Evolutionary conservation across 2,329 filamentous ascomycete genomes (phyloP), one percentile per base, ranked within the genome.

Genomic region (Grosmannia clavigera): DNA sequence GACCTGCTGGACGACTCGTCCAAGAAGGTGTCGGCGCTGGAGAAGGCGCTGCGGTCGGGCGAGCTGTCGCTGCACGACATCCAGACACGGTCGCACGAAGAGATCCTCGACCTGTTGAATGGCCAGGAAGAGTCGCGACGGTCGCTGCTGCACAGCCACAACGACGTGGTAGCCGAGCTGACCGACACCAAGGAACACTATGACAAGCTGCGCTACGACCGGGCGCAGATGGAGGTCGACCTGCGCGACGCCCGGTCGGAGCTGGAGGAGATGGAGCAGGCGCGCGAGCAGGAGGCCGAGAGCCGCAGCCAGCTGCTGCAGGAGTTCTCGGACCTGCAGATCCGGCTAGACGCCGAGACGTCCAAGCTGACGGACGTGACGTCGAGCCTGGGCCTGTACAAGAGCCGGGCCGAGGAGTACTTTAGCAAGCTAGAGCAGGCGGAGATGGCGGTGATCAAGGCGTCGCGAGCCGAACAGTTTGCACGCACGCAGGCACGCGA

Each of bases 391-490:
- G 86, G 84, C 62, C 76, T 96, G 63, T 99, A 97, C 79, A 96
- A 95, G 80, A 85, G 83, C 64, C 85, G 92, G 52, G 88, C 92
- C 4, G 91, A 97, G 69, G 92, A 97, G 70, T 97, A 99, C 73
- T 99, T 96, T 74, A 88, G 85, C 76, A 96, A 96, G 74, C 83
- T 99, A 25, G 92, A 99, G 72, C 92, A 97, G 70, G 94, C 94
- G 19, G 92, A 99, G 72, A 95, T 97, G 65, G 86, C 92, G 0
- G 92, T 97, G 22, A 81, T 99, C 64, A 96, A 96, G 72, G 92
- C 92, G 19, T 87, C 82, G 62, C 84, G 92, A 29, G 92, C 94
- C 0, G 92, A 97, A 73, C 90, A 96, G 67, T 96, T 97, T 70
- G 92, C 92, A 60, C 95, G 90, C 72, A 80, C 88, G 0, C 92